Evolutionary conservation across 2,329 filamentous ascomycete genomes (phyloP), one percentile per base, ranked within the genome.

Genomic region (Boeremia lycopersici): DNA sequence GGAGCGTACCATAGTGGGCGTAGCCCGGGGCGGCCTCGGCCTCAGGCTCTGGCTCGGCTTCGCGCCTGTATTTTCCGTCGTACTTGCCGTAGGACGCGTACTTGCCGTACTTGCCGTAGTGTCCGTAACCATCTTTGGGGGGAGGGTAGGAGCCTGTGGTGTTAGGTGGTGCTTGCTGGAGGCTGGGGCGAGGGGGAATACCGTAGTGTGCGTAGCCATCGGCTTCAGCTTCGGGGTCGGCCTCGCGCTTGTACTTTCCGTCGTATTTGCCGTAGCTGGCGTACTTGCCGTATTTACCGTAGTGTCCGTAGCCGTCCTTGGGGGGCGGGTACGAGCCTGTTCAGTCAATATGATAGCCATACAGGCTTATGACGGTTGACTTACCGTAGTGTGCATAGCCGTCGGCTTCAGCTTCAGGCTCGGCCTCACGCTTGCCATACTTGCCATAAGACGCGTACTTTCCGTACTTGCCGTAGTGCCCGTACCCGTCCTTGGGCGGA

Each of bases 41-140:
- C 47, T 42, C 39, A 6, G 47, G 29, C 1, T 30, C 33, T 23
- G 35, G 23, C 13, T 41, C 49, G 4, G 30, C 49, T 12, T 47
- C 43, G 2, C 30, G 26, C 28, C 50, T 33, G 2, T 17, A n/a
- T 30, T 53, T 34, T 1, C 38, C 39, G 13, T 19, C 36, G 43
- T 62, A 62, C 11, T 54, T 49, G 4, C 57, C 61, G 48, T 67
- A 67, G 23, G 13, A 31, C 3, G 57, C 60, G 19, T 67, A 67
- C 6, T 38, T 36, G 3, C 59, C 60, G 19, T 23, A 23, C 19
- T 23, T 23, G 19, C 19, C 19, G 5, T 23, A 23, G 19, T 23
- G 19, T 5, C 19, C 19, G 25, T 68, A 68, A 2, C 57, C 57
- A 6, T 47, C 63, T 13, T 56, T 56, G 2, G 56, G 55, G 0